phyloP scores from a whole-genome alignment of 2,329 filamentous ascomycete genomes.

The Orbilia oligospora region DNA sequence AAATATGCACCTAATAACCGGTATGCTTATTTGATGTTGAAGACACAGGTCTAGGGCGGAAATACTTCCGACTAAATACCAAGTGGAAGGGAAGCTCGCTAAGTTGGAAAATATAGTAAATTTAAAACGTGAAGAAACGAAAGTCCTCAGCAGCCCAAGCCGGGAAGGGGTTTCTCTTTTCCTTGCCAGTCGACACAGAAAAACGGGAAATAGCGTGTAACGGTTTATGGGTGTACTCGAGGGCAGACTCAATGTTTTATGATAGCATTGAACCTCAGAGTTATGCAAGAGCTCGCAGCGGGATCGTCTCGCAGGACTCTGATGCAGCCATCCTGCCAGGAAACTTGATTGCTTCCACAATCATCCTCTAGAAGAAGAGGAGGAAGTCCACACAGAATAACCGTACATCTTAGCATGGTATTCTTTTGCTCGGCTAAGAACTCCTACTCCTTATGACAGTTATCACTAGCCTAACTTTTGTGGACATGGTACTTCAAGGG shows the following conservation, averaged over 20 bases:
- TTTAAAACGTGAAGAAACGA: constrained; percentile 19
- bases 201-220: constrained; percentile 56
- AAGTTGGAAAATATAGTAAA: constrained; percentile 19
- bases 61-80: constrained; percentile 25
- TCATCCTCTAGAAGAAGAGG: constrained; percentile 40
- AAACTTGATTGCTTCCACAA: constrained; percentile 49
- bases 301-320: constrained; percentile 51
- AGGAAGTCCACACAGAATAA: constrained; percentile 43
- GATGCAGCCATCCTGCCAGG: constrained; percentile 55
- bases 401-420: constrained; percentile 37
- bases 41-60: background rate
- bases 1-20: constrained; percentile 5
- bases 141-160: constrained; percentile 37
- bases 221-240: constrained; percentile 57
- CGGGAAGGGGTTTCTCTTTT: constrained; percentile 21
- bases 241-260: constrained; percentile 51
- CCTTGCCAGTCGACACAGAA: constrained; percentile 46
- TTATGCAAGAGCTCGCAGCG: constrained; percentile 59
- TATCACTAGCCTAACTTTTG: constrained; percentile 32
- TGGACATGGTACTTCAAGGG: constrained; percentile 51
- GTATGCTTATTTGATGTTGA: constrained; percentile 1
- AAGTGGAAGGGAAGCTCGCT: constrained; percentile 5
- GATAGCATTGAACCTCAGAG: constrained; percentile 50
- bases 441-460: constrained; percentile 47
- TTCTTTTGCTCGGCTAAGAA: constrained; percentile 60